Base-by-base conservation (phyloP, 495 filamentous ascomycete species). In the Penicillium salamii region DNA sequence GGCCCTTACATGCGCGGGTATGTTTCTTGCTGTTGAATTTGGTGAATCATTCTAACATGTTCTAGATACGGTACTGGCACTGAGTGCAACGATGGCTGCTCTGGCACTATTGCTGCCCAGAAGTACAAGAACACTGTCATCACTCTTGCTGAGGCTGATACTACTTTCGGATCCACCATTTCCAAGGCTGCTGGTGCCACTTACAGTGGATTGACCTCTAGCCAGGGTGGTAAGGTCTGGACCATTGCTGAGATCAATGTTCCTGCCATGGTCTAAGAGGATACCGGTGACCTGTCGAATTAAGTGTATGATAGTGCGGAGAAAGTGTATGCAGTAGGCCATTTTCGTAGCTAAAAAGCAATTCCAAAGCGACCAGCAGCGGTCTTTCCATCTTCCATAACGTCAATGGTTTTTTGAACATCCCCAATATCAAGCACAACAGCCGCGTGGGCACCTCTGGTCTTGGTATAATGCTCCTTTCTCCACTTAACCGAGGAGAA, bases 1-100 rank as follows among this genome's bases (percentile, higher is more conserved):
- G 69, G 69, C 0, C 67, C 65, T 2, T 68, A 66, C 38, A 70
- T 72, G 67, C 65, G 42, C 1, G 63, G 69, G 61, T 71, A 20
- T 56, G 63, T 47, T n/a, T n/a, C n/a, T n/a, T n/a, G n/a, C n/a
- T n/a, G n/a, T n/a, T n/a, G n/a, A n/a, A n/a, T 1, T 1, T 17
- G 36, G 6, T 14, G 26, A 3, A 5, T 7, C 11, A 29, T 36
- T 18, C 41, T 46, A 39, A 53, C 29, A 14, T 3, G 2, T 28
- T 15, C 8, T 45, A 68, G 68, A 18, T 70, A 66, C 33, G 68
- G 69, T 7, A 71, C 66, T 9, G 68, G 66, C 23, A 70, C 66
- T 15, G 66, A 71, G 47, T 71, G 70, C 35, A 47, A 70, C 34
- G 26, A 46, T 12, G 46, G 47, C 39, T 73, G 68, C 58, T 67